Base-by-base conservation (phyloP, 2,329 filamentous ascomycete genomes). In the Botryotinia calthae region DNA sequence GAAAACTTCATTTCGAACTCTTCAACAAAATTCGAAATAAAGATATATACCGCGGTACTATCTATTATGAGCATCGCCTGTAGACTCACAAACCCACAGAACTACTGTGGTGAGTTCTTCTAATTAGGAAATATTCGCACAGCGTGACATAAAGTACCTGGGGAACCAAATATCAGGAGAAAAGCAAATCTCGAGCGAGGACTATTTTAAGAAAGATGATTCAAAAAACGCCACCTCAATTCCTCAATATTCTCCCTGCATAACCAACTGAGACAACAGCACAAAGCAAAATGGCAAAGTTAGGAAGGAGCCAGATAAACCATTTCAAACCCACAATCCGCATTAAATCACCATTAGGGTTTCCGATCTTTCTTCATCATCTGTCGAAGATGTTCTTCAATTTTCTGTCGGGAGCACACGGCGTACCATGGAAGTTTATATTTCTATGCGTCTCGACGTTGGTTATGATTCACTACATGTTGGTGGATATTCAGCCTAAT, bases 381-480 rank as follows among this genome's bases (percentile, higher is more conserved):
- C 34, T 67, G 10, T 56, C 16, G 40, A 72, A 58, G 40, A 72
- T 72, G 70, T 20, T 62, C 16, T 59, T 59, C 22, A 72, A 61
- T 37, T 67, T 67, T 12, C 31, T 68, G 25, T 51, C 62, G 14
- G 64, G 63, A 40, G 40, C 58, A 40, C 54, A 70, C 62, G 65
- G 63, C 1, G 34, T 72, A 48, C 71, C 71, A 48, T 73, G 71
- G 71, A 73, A 73, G 16, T 42, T 63, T n/a, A 31, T 70, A 16
- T 44, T 73, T 70, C 20, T 54, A 22, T 73, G 58, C 46, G 22
- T 70, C 25, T 61, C 71, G 2, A 37, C 44, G 9, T 16, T 73
- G 18, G 6, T 73, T 20, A 70, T 73, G 51, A 25, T 73, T 34
- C 71, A 73, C 42, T 71, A 63, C 34, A 44, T 61, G 31, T 46